These are phyloP conservation scores for Umbilicaria muhlenbergii DNA, from an alignment of 495 filamentous ascomycete species.

Conservation along the genomic window DNA sequence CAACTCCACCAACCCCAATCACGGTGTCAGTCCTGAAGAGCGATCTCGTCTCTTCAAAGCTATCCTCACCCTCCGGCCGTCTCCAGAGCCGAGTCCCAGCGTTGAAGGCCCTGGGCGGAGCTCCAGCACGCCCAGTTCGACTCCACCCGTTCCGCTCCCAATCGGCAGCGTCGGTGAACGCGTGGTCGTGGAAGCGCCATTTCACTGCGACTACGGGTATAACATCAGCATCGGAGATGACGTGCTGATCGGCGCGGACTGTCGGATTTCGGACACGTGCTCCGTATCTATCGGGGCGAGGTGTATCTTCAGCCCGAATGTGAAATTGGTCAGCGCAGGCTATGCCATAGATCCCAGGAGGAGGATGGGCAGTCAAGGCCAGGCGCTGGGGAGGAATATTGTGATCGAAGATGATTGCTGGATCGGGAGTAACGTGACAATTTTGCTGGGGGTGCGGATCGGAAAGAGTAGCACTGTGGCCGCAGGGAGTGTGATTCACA, in stretches of 20 bases:
- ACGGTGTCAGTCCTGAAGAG: slow-evolving; percentile 61
- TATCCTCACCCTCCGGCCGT: slow-evolving; percentile 32
- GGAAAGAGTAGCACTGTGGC: slow-evolving; percentile 30
- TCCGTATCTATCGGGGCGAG: slow-evolving; percentile 62
- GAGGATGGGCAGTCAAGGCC: slow-evolving; percentile 58
- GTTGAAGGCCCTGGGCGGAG: slow-evolving; percentile 26
- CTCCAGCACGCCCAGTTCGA: slow-evolving; percentile 27
- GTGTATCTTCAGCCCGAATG: slow-evolving; percentile 72
- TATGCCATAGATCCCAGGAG: slow-evolving; percentile 61
- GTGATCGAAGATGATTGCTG: slow-evolving; percentile 80
- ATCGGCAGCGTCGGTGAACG: slow-evolving; percentile 58
- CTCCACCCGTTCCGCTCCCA: slow-evolving; percentile 29
- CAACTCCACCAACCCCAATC: slow-evolving; percentile 64
- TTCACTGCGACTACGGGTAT: slow-evolving; percentile 90
- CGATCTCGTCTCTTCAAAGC: slow-evolving; percentile 67
- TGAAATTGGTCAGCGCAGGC: slow-evolving; percentile 68
- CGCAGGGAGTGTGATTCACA: slow-evolving; percentile 19
- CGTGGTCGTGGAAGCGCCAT: slow-evolving; percentile 74
- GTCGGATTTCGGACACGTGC: slow-evolving; percentile 71
- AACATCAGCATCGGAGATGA: slow-evolving; percentile 82
- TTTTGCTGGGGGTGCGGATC: slow-evolving; percentile 45
- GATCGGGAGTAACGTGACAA: slow-evolving; percentile 73
- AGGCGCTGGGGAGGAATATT: slow-evolving; percentile 55
- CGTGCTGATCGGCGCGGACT: slow-evolving; percentile 73
- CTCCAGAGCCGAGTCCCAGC: slow-evolving; percentile 20